phyloP scores from a whole-genome alignment of 2,329 filamentous ascomycete species.

The Calonectria pteridis region DNA sequence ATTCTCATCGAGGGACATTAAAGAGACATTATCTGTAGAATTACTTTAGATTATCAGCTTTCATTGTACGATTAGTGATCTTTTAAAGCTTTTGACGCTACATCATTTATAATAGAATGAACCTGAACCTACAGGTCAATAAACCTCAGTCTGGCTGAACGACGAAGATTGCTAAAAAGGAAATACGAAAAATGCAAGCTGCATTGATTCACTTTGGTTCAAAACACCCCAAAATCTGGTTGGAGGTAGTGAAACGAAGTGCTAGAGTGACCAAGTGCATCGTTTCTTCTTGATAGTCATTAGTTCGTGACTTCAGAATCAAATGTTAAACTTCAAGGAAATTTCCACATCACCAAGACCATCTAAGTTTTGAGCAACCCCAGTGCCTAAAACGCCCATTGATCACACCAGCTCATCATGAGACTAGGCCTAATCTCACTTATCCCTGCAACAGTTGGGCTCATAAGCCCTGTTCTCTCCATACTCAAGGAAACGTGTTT shows the following conservation, averaged over 20 bases:
- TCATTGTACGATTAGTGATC: background rate
- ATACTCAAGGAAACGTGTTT: background rate
- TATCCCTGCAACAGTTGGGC: background rate
- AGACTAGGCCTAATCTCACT: background rate
- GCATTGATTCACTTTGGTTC: too few species aligned
- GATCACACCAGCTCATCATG: background rate
- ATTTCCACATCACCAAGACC: rapidly evolving
- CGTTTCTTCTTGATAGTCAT: too few species aligned
- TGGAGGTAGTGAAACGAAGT: too few species aligned
- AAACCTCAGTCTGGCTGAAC: too few species aligned
- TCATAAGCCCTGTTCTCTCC: background rate
- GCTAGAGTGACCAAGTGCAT: too few species aligned
- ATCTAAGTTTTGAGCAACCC: background rate
- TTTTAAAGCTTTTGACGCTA: too few species aligned
- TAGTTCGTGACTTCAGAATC: background rate
- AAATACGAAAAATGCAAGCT: too few species aligned
- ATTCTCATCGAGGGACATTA: background rate
- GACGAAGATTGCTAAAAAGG: too few species aligned
- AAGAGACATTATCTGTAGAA: background rate
- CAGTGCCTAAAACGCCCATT: background rate
- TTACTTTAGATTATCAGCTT: background rate
- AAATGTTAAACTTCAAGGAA: background rate
- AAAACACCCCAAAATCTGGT: too few species aligned
- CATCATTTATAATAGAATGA: too few species aligned
- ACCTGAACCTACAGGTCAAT: too few species aligned